Percentiles rank a stretch among this genome's conserved stretches.
phyloP scores from a whole-genome alignment of 306 rosid genomes.

The Lupinus albus region DNA sequence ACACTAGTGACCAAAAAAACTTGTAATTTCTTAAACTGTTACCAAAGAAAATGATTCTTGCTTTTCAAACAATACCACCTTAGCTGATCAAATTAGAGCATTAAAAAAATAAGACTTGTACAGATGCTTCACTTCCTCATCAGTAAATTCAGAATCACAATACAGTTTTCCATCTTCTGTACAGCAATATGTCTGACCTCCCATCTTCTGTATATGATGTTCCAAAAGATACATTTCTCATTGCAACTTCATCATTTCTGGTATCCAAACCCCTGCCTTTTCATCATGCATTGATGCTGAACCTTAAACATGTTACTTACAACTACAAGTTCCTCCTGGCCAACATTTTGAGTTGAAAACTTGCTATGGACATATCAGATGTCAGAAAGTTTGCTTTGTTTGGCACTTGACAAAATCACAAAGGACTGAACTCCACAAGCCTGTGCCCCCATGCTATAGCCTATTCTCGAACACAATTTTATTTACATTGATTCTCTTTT shows the following conservation, averaged over 20 bases:
- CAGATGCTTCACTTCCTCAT: slow-evolving; percentile 40
- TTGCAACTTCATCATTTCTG: slow-evolving; percentile 42
- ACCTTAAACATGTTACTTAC: slow-evolving; percentile 40
- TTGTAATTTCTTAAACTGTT: too few relatives aligned
- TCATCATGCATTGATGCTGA: slow-evolving; percentile 39
- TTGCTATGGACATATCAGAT: slow-evolving; percentile 36
- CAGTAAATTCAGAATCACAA: slow-evolving; percentile 40
- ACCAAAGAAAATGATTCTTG: too few relatives aligned
- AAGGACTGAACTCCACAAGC: slow-evolving; percentile 42
- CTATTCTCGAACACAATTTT: slow-evolving; percentile 48
- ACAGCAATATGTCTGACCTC: slow-evolving; percentile 52
- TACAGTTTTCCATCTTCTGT: slow-evolving; percentile 53
- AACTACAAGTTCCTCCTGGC: slow-evolving; percentile 42
- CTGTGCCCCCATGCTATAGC: slow-evolving; percentile 49
- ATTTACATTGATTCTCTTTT: slow-evolving; percentile 51
- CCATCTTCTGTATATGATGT: slow-evolving; percentile 40
- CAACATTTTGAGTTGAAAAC: slow-evolving; percentile 41
- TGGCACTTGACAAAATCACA: slow-evolving; percentile 16
- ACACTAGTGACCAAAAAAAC: too few relatives aligned
- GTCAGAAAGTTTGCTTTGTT: slow-evolving; percentile 42
- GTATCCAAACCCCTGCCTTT: slow-evolving; percentile 42
- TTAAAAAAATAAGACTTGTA: slow-evolving; percentile 34
- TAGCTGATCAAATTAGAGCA: not conserved
- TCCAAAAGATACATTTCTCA: slow-evolving; percentile 51
- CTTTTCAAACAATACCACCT: not conserved